Percentiles rank a stretch among this genome's conserved stretches.
Conservation (phyloP, 1,139 yeast genomes). For the Tardiomyces digboiensis region DNA sequence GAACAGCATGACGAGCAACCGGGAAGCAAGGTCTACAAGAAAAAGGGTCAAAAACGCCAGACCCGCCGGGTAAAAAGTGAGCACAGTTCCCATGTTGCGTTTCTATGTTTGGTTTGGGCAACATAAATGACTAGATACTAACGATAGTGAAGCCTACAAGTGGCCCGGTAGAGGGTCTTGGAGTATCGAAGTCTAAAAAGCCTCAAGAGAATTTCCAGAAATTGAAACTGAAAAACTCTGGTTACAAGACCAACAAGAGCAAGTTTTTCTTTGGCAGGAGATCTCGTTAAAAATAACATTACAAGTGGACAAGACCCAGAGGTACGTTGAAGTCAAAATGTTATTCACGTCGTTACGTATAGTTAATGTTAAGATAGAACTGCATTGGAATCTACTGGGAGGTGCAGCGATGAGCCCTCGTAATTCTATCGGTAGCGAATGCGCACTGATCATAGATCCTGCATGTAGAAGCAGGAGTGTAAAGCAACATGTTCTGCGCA, state of each 20-base stretch:
- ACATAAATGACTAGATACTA: too few species aligned
- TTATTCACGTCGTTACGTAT: too few species aligned
- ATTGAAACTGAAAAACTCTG: conserved; percentile 17
- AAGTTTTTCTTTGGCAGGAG: conserved; percentile 6
- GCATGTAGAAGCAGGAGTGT: too few species aligned
- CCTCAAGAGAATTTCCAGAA: conserved; percentile 15
- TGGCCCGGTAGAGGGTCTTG: conserved; percentile 5
- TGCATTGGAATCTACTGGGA: too few species aligned
- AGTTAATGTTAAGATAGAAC: too few species aligned
- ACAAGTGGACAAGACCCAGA: too few species aligned
- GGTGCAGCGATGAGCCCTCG: too few species aligned
- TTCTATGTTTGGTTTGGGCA: too few species aligned
- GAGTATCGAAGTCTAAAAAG: conserved; percentile 6
- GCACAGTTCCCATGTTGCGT: conserved; percentile 32
- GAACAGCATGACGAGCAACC: conserved; percentile 13
- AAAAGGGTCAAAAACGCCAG: conserved; percentile 48
- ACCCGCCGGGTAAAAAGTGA: conserved; percentile 52
- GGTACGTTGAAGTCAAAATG: too few species aligned
- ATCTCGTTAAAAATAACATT: background rate
- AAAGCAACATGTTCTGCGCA: too few species aligned
- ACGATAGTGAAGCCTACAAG: conserved; percentile 4
- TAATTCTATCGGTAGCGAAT: too few species aligned
- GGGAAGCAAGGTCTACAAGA: conserved; percentile 21
- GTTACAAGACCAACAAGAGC: conserved; percentile 12
- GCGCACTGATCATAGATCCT: too few species aligned